Base-by-base conservation (phyloP, 495 filamentous ascomycete genomes). In the Aspergillus kassunensis region DNA sequence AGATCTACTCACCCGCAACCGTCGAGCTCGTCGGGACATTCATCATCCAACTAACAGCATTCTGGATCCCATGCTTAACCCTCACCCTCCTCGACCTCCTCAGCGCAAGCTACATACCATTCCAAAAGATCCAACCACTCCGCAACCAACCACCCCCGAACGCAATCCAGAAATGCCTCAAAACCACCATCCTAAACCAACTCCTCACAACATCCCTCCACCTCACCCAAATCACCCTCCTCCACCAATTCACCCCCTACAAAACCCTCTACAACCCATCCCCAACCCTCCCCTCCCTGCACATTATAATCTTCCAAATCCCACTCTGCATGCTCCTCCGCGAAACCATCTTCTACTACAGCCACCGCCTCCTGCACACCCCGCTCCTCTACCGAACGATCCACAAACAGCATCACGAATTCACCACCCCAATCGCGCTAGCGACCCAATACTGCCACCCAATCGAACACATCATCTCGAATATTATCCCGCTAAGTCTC, bases 391-490 rank as follows among this genome's bases (percentile, higher is more conserved):
- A 78, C 61, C 49, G 45, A 34, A 35, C 39, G 15, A 64, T 81
- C 42, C 79, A 81, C 58, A 76, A 74, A 41, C 53, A 59, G 37
- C 79, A 80, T 56, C 78, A 80, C 61, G 51, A 65, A 31, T 79
- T 75, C 58, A 74, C 64, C 0, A 67, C 79, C 1, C 79, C 76
- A 13, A 66, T 79, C 6, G 69, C 77, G 1, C 61, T 80, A 6
- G 65, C 78, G 0, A 71, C 75, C 1, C 68, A 80, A 52, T 79
- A 79, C 51, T 69, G 74, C 7, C 75, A 79, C 49, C 78, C 77
- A 0, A 16, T 76, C 15, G 77, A 80, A 58, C 72, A 77, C 31
- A 8, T 79, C 9, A 8, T 78, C 6, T 70, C 73, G 15, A 74
- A 74, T 37, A 62, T 66, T 27, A 52, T 79, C 16, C 74, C 77